These are phyloP conservation scores for Wickerhamiella pararugosa DNA, from an alignment of 1,139 yeast genomes.

Conservation along the genomic window DNA sequence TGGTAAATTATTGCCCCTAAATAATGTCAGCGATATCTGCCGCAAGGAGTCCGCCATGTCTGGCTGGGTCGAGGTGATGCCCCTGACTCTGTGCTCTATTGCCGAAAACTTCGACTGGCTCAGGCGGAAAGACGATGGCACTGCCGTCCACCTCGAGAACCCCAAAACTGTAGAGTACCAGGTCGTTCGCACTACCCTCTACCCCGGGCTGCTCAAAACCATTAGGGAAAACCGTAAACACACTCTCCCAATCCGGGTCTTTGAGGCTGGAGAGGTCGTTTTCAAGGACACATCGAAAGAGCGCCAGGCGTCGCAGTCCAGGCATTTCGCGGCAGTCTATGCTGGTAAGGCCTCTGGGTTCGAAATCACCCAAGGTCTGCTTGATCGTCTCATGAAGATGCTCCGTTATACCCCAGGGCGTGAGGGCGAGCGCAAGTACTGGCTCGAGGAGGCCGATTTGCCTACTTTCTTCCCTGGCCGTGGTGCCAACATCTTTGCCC, in stretches of 20 bases:
- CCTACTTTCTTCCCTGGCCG: slow-evolving; percentile 90
- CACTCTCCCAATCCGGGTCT: slow-evolving; percentile 83
- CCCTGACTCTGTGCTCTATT: slow-evolving; percentile 87
- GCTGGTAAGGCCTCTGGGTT: slow-evolving; percentile 95
- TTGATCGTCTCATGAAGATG: slow-evolving; percentile 93
- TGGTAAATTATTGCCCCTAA: slow-evolving; percentile 80
- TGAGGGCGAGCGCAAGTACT: slow-evolving; percentile 45
- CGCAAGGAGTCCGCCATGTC: slow-evolving; percentile 88
- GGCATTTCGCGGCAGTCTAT: slow-evolving; percentile 87
- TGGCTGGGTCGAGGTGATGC: slow-evolving; percentile 93
- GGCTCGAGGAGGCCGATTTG: slow-evolving; percentile 36
- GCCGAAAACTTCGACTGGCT: slow-evolving; percentile 90
- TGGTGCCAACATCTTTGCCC: slow-evolving; percentile 75
- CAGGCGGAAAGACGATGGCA: slow-evolving; percentile 57
- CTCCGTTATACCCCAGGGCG: slow-evolving; percentile 58
- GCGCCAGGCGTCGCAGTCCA: slow-evolving; percentile 81
- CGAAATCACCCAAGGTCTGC: slow-evolving; percentile 83
- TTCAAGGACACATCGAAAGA: slow-evolving; percentile 67
- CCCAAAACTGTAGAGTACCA: slow-evolving; percentile 96
- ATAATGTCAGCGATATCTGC: slow-evolving; percentile 79
- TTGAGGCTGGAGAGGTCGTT: slow-evolving; percentile 91
- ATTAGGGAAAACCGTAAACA: slow-evolving; percentile 94
- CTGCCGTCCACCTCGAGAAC: slow-evolving; percentile 81
- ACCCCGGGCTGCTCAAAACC: slow-evolving; percentile 92
- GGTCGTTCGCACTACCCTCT: slow-evolving; percentile 86